These are phyloP conservation scores for Euptelea pleiosperma DNA, from an alignment of 164 flowering plant species.

Conservation along the genomic window DNA sequence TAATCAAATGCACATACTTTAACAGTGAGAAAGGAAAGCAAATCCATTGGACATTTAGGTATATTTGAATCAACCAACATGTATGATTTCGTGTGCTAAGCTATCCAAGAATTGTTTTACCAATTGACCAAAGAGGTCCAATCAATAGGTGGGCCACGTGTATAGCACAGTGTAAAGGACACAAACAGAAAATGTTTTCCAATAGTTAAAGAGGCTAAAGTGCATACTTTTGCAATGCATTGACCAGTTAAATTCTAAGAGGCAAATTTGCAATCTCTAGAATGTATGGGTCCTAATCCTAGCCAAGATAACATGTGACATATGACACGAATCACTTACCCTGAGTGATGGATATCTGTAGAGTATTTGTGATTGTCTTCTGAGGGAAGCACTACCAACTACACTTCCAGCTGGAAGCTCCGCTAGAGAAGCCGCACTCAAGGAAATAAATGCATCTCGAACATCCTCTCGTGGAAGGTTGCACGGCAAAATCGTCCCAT, in stretches of 20 bases:
- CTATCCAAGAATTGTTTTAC: not conserved
- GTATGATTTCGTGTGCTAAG: not conserved
- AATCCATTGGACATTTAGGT: too few relatives aligned
- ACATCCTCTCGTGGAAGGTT: slow-evolving; percentile 95
- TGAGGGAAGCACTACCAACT: slow-evolving; percentile 91
- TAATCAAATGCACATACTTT: too few relatives aligned
- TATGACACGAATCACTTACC: slow-evolving; percentile 52
- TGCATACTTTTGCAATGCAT: not conserved
- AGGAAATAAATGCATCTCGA: slow-evolving; percentile 87
- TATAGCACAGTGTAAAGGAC: not conserved
- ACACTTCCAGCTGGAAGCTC: slow-evolving; percentile 86
- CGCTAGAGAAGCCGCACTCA: slow-evolving; percentile 62
- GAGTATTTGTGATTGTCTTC: slow-evolving; percentile 92
- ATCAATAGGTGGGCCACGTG: not conserved
- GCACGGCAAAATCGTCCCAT: slow-evolving; percentile 82
- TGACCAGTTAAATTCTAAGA: too few relatives aligned
- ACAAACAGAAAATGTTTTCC: not conserved
- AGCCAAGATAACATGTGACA: not conserved
- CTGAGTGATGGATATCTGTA: slow-evolving; percentile 78
- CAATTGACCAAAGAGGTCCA: not conserved
- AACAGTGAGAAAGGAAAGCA: too few relatives aligned
- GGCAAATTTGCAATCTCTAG: not conserved
- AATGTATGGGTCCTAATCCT: not conserved
- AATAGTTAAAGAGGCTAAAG: not conserved
- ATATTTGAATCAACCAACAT: not conserved